phyloP scores from a whole-genome alignment of 2,329 filamentous ascomycete genomes.

The Aspergillus tubingensis region DNA sequence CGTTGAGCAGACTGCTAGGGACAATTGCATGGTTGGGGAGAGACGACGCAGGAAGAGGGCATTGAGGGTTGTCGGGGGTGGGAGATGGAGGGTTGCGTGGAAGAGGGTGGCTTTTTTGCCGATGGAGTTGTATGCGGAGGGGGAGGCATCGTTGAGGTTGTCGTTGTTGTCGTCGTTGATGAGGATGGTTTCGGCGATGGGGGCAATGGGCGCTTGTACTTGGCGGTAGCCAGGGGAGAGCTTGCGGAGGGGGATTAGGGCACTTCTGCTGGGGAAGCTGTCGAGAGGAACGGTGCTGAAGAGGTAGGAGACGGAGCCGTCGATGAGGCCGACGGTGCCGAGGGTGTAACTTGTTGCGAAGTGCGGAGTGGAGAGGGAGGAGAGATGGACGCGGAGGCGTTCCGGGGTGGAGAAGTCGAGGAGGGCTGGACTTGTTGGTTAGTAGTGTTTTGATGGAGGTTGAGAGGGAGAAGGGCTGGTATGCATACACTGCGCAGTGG shows the following conservation, averaged over 20 bases:
- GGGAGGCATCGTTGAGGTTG: neutral
- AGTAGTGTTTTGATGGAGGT: neutral
- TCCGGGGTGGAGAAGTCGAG: constrained; percentile 85
- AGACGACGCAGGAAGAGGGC: constrained; percentile 79
- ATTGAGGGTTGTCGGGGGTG: constrained; percentile 79
- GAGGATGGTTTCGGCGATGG: constrained; percentile 35
- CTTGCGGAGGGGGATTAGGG: constrained; percentile 71
- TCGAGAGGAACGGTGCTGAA: constrained; percentile 83
- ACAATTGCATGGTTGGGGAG: constrained; percentile 74
- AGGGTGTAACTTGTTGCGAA: constrained; percentile 94
- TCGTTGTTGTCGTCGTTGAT: constrained; percentile 22
- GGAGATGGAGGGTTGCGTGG: constrained; percentile 49
- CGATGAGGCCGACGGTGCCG: constrained; percentile 84
- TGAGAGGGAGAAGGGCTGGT: neutral
- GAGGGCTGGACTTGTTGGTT: constrained; percentile 59
- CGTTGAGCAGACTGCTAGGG: constrained; percentile 61
- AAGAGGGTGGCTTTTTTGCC: constrained; percentile 45
- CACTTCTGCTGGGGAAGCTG: constrained; percentile 67
- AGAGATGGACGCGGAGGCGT: constrained; percentile 81
- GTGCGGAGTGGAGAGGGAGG: constrained; percentile 86
- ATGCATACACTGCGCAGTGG: constrained; percentile 71
- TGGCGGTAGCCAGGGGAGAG: constrained; percentile 82
- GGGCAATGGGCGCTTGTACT: constrained; percentile 54
- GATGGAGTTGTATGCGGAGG: constrained; percentile 9
- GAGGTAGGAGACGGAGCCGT: constrained; percentile 95